Base-by-base conservation (phyloP, 2,329 filamentous ascomycete genomes). In the Curvularia sp. region DNA sequence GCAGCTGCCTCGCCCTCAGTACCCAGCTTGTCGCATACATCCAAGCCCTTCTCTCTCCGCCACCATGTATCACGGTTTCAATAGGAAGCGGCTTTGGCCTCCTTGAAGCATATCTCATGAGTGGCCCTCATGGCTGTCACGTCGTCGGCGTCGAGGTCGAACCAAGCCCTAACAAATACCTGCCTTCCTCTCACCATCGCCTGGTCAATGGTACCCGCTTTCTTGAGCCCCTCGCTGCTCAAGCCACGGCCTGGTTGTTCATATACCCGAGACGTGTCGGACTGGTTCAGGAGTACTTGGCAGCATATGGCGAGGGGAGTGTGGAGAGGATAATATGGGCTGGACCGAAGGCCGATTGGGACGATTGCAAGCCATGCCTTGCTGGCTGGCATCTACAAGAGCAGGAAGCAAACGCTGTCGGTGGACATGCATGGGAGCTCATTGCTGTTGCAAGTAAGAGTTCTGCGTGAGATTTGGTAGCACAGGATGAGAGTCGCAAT, bases 31-130 rank as follows among this genome's bases (percentile, higher is more conserved):
- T 79, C 28, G 45, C 48, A 8, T 61, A 67, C 32, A 45, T 78
- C 19, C 42, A 34, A 13, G 48, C 61, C 19, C 60, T 73, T 15
- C 69, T 78, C 3, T 65, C 74, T 2, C 41, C 53, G 2, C 13
- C 66, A 3, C 69, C 70, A 4, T 54, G 55, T 36, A 55, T 73
- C 12, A 61, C 51, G 13, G 67, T 83, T 38, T 82, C 80, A 2
- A 77, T 85, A 48, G 83, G 83, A 55, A 80, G 80, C 61, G 83
- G 83, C 45, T 80, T 74, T 42, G 83, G 83, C 23, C 74, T 84
- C 7, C 74, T 86, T 15, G 83, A 84, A 72, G 74, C 75, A 2
- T 63, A 81, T 5, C 70, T 84, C 25, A 55, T 74, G 18, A 43
- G 61, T 2, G 19, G 50, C 13, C 57, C 63, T 0, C 54, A 55